These are phyloP conservation scores for Cenococcum geophilum DNA, from an alignment of 495 filamentous ascomycete genomes.

Conservation along the genomic window DNA sequence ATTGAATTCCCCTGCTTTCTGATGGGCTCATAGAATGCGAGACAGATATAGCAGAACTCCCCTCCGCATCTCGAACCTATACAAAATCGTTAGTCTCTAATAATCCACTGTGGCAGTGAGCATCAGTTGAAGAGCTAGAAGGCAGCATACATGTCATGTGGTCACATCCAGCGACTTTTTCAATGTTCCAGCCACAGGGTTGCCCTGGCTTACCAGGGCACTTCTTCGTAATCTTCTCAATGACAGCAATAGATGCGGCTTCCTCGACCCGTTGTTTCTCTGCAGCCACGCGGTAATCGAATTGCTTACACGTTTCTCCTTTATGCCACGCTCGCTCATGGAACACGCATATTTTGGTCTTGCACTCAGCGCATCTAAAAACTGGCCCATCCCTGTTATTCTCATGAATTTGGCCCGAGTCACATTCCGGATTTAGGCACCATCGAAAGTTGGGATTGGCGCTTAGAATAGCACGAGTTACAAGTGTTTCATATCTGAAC, in stretches of 20 bases:
- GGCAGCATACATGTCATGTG: slow-evolving; percentile 30
- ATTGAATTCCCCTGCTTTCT: slow-evolving; percentile 1
- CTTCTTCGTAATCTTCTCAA: slow-evolving; percentile 24
- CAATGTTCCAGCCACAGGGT: slow-evolving; percentile 29
- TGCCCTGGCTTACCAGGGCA: slow-evolving; percentile 13
- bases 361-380: slow-evolving; percentile 34
- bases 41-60: slow-evolving; percentile 31
- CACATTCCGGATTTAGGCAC: slow-evolving; percentile 9
- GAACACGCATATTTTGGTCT: slow-evolving; percentile 34
- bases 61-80: slow-evolving; percentile 9
- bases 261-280: slow-evolving; percentile 15
- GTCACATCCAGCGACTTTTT: slow-evolving; percentile 33
- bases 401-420: slow-evolving; percentile 9
- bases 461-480: not conserved
- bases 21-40: slow-evolving; percentile 8
- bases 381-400: not conserved
- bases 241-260: slow-evolving; percentile 9
- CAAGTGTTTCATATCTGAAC: slow-evolving; percentile 8
- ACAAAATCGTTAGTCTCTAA: not conserved
- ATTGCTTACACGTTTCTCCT: slow-evolving; percentile 34
- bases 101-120: not conserved
- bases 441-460: slow-evolving; percentile 6
- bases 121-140: not conserved
- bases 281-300: slow-evolving; percentile 24
- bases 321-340: slow-evolving; percentile 39